Evolutionary conservation across 805 yeast genomes (phyloP).

Genomic region (Lipomyces anomalus): DNA sequence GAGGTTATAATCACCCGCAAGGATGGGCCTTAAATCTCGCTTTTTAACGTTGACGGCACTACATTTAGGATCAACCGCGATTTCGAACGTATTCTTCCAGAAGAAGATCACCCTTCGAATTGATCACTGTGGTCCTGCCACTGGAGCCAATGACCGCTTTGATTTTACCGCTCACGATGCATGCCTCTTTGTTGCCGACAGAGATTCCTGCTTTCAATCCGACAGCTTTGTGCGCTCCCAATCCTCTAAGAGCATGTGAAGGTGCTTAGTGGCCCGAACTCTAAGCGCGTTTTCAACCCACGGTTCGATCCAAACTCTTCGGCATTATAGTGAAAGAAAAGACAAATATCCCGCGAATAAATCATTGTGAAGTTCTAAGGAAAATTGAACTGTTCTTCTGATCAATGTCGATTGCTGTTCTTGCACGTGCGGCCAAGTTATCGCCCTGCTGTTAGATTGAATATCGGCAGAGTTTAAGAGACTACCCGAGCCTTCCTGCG

Average conservation of each 20-base stretch:
- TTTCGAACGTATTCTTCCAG: too few species aligned
- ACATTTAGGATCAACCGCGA: constrained; percentile 19
- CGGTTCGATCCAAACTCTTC: constrained; percentile 20
- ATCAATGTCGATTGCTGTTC: too few species aligned
- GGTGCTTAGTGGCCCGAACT: constrained; percentile 13
- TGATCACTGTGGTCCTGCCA: constrained; percentile 15
- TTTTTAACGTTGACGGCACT: constrained; percentile 21
- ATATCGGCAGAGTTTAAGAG: too few species aligned
- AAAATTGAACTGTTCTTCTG: too few species aligned
- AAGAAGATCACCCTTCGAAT: constrained; percentile 16
- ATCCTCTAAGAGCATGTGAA: constrained; percentile 2
- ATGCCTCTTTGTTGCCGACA: constrained; percentile 1
- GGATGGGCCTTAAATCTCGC: constrained; percentile 19
- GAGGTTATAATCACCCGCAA: constrained; percentile 12
- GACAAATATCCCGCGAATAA: constrained; percentile 5
- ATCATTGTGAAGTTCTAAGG: too few species aligned
- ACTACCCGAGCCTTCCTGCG: too few species aligned
- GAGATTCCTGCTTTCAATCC: constrained; percentile 1
- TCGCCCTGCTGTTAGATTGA: too few species aligned
- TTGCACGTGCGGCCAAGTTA: too few species aligned
- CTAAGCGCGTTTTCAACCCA: constrained; percentile 23
- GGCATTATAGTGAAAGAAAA: constrained; percentile 14
- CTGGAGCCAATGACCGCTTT: constrained; percentile 9
- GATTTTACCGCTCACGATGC: constrained; percentile 18
- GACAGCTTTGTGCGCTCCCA: constrained; percentile 15